A percentile compares a stretch with the other conserved stretches of the same genome.
Evolutionary conservation across 108 stramenopile species (phyloP).

Genomic region (Cyclotella distinguenda): DNA sequence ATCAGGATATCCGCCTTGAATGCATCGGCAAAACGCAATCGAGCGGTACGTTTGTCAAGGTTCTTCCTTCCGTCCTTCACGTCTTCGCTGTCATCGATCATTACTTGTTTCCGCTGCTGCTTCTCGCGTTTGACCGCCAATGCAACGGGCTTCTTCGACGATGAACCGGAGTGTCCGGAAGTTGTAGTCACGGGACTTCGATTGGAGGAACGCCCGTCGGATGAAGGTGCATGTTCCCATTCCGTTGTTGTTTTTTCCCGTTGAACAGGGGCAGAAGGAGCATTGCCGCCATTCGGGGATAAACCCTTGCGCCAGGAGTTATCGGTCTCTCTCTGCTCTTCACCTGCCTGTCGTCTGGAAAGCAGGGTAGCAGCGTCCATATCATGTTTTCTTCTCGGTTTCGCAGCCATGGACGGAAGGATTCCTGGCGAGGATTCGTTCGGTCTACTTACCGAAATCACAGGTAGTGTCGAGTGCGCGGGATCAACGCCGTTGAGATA

Average conservation of each 20-base stretch:
- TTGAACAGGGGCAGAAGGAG: not conserved
- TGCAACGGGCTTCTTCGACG: conserved; percentile 11
- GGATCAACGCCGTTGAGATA: too few relatives aligned
- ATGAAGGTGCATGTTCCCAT: conserved; percentile 6
- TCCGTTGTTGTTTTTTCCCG: not conserved
- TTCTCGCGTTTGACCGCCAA: conserved; percentile 37
- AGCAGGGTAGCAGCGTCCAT: conserved; percentile 11
- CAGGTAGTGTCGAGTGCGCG: too few relatives aligned
- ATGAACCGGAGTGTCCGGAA: not conserved
- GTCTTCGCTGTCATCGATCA: conserved; percentile 13
- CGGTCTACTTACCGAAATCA: too few relatives aligned
- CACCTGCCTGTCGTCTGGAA: not conserved
- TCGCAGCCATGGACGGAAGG: not conserved
- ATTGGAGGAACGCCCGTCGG: conserved; percentile 5
- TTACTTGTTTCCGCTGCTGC: conserved; percentile 24
- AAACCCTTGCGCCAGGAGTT: not conserved
- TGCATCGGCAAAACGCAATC: conserved; percentile 41
- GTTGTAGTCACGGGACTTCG: conserved; percentile 3
- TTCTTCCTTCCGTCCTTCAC: conserved; percentile 16
- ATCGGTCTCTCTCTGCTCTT: not conserved
- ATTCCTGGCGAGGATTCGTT: conserved; percentile 2
- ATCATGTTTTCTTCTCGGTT: not conserved
- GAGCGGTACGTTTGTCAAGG: conserved; percentile 56
- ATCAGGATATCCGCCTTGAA: conserved; percentile 41
- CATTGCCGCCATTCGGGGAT: not conserved